Base-by-base conservation (phyloP, 306 rosid genomes). In the Acacia melanoxylon region DNA sequence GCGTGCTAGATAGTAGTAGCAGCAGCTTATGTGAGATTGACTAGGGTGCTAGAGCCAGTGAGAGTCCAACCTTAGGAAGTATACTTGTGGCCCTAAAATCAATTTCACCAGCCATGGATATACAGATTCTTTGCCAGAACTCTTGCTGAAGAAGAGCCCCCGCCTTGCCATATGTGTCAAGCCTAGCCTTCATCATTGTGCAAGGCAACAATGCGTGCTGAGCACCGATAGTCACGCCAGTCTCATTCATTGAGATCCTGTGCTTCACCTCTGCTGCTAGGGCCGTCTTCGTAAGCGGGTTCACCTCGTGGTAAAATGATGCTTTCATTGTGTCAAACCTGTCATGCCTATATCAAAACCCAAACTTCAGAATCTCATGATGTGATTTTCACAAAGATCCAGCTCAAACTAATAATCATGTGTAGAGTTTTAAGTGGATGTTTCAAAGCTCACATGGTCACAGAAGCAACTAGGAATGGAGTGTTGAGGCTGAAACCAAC, bases 221-320 rank as follows among this genome's bases (percentile, higher is more conserved):
- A 17, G 90, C 94, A 4, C 94, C 94, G 51, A 92, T 45, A n/a
- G 88, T 74, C 40, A 87, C 70, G 8, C 87, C 85, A 22, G 87
- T 87, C 41, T 86, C 87, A 31, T 35, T 70, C 71, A 42, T 25
- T 66, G 90, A 88, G 68, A 90, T 77, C n/a, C 87, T 84, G 54
- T 90, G 85, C 81, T 85, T 89, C 74, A 90, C 51, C 84, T 90
- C 93, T 35, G 94, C 90, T 65, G 93, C 97, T 63, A 90, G 75
- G 81, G 94, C 92, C 5, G 92, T 89, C 82, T 74, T 83, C 27
- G 83, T 85, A 46, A 77, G 80, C 37, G 92, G 93, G 74, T 89
- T 86, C 83, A 89, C 86, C 56, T 79, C 81, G 68, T 86, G 89
- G 80, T 79, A 84, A 63, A 84, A 81, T 2, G 93, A 80, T 5